Conservation (phyloP, 768 basidiomycete species). For the Paxillus ammoniavirescens region DNA sequence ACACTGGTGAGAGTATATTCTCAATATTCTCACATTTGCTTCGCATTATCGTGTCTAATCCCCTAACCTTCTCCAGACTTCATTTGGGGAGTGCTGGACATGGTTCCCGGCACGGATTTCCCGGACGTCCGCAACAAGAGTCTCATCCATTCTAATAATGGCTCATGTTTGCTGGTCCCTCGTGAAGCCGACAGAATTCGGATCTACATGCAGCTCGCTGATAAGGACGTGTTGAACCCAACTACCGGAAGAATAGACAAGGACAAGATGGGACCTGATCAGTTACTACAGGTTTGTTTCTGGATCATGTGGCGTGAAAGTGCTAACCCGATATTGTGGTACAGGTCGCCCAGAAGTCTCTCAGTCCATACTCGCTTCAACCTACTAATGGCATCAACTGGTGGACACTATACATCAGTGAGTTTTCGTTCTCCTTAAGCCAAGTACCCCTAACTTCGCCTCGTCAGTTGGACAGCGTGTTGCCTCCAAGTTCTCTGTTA, state of each 20-base stretch:
- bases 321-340: not conserved
- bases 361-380: conserved; percentile 40
- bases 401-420: conserved; percentile 53
- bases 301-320: not conserved
- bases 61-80: conserved; percentile 32
- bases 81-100: conserved; percentile 47
- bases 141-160: conserved; percentile 49
- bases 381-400: conserved; percentile 37
- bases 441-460: not conserved
- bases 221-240: conserved; percentile 36
- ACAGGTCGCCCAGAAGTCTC: conserved; percentile 39
- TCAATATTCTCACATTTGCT: not conserved
- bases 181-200: conserved; percentile 47
- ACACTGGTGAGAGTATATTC: conserved; percentile 36
- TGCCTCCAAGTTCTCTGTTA: conserved; percentile 46
- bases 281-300: conserved; percentile 36
- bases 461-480: conserved; percentile 53
- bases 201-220: conserved; percentile 51
- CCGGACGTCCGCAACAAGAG: conserved; percentile 51
- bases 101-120: conserved; percentile 49
- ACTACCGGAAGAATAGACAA: conserved; percentile 43
- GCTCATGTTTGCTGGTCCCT: conserved; percentile 52
- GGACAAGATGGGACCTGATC: conserved; percentile 34
- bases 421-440: conserved; percentile 4
- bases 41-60: not conserved